Conservation (phyloP, 1,139 yeast genomes). For the Torulaspora pretoriensis region DNA sequence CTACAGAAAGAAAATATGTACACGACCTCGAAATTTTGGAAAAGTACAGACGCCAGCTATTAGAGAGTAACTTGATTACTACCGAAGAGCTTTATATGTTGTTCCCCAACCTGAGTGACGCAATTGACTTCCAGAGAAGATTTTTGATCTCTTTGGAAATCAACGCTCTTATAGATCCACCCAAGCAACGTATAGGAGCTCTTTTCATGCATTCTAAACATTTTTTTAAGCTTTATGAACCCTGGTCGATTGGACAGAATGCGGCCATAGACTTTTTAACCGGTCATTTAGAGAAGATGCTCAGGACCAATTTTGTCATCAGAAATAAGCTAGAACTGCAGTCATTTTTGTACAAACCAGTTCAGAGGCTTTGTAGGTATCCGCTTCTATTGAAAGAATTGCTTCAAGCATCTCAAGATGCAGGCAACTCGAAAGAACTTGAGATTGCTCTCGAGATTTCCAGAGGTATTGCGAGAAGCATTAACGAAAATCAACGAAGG, state of each 20-base stretch:
- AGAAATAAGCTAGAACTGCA: slow-evolving; percentile 89
- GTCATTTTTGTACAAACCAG: slow-evolving; percentile 85
- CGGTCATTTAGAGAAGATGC: slow-evolving; percentile 40
- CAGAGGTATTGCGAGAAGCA: slow-evolving; percentile 73
- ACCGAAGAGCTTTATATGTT: slow-evolving; percentile 76
- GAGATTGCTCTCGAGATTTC: slow-evolving; percentile 64
- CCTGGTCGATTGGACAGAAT: slow-evolving; percentile 82
- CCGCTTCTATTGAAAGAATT: slow-evolving; percentile 78
- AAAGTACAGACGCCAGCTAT: slow-evolving; percentile 63
- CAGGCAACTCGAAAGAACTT: slow-evolving; percentile 65
- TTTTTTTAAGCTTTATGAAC: slow-evolving; percentile 84
- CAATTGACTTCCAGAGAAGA: slow-evolving; percentile 89
- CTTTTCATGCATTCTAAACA: slow-evolving; percentile 78
- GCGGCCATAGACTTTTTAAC: slow-evolving; percentile 79
- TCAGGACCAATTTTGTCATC: slow-evolving; percentile 44
- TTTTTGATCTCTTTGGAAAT: slow-evolving; percentile 85
- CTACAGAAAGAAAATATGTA: slow-evolving; percentile 88
- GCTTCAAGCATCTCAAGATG: slow-evolving; percentile 52
- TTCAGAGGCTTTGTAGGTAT: slow-evolving; percentile 90
- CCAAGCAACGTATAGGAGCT: slow-evolving; percentile 82
- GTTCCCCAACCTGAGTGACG: slow-evolving; percentile 81
- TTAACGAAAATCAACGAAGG: slow-evolving; percentile 90
- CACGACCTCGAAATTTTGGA: slow-evolving; percentile 77
- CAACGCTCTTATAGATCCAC: slow-evolving; percentile 69
- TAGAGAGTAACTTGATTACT: slow-evolving; percentile 61